Evolutionary conservation across 2,329 filamentous ascomycete species (phyloP), one percentile per base, ranked within the genome.

Genomic region (Lasiodiplodia theobromae): DNA sequence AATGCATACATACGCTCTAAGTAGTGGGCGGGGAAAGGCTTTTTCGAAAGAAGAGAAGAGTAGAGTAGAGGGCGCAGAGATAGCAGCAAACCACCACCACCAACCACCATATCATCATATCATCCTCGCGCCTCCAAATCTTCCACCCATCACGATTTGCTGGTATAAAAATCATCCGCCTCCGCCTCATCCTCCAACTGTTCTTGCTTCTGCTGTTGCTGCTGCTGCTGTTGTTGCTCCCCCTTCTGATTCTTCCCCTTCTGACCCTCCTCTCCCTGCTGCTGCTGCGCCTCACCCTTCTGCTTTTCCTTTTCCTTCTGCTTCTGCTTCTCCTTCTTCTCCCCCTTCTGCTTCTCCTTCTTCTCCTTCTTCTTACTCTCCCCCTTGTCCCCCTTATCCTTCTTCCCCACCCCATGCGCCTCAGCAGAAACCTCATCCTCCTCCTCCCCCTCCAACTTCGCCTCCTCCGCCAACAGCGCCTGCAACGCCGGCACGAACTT

Each of bases 401-500:
- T 25, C 21, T 37, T 37, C 23, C 28, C 44, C 37, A 23, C 53
- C 37, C 25, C 40, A 21, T 34, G 34, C 37, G 12, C 23, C 37
- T 31, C 16, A 2, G n/a, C 34, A 4, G 10, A 40, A 2, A 18
- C 52, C 11, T 28, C 53, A 14, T 28, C 25, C 25, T 10, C 38
- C 23, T 67, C 40, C 25, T 8, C 40, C 10, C 12, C 66, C 54
- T 67, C 66, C 66, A 60, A 16, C 44, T 38, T 47, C 34, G 28
- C 18, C 57, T 68, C 66, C 37, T 56, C 57, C 14, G 51, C 84
- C 72, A 91, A 85, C 69, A 91, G 76, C 77, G 83, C 83, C 70
- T 85, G 80, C 68, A 92, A 73, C 21, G 88, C 88, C 14, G 87
- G 86, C 69, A 88, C 82, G 74, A 88, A 91, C 71, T 84, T 84